phyloP scores from a whole-genome alignment of 2,329 filamentous ascomycete species.

The Fusarium continuum region DNA sequence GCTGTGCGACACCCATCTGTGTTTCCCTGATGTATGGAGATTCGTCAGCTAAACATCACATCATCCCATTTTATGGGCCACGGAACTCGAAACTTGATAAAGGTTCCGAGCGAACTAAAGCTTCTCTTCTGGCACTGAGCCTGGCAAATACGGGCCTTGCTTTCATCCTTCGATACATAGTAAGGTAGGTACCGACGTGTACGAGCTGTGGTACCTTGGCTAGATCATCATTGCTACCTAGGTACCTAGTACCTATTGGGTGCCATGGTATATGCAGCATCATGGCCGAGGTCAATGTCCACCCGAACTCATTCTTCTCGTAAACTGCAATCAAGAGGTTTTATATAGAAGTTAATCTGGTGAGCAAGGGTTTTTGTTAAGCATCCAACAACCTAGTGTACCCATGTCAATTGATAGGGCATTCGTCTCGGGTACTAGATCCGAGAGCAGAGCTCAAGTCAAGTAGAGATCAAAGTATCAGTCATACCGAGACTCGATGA shows the following conservation, averaged over 20 bases:
- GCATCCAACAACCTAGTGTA: too few relatives aligned
- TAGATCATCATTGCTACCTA: too few relatives aligned
- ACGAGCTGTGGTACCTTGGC: too few relatives aligned
- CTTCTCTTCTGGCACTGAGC: background rate
- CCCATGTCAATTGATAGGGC: background rate
- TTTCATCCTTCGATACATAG: too few relatives aligned
- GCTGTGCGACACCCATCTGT: constrained; percentile 1
- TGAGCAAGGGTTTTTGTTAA: too few relatives aligned
- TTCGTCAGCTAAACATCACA: constrained; percentile 13
- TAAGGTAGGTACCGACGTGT: too few relatives aligned
- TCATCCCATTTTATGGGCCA: constrained; percentile 19
- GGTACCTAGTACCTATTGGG: too few relatives aligned
- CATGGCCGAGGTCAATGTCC: too few relatives aligned
- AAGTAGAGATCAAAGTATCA: background rate
- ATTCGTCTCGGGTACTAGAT: background rate
- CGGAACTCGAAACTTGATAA: background rate
- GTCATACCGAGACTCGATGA: background rate
- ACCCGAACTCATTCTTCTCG: too few relatives aligned
- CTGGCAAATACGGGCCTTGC: background rate
- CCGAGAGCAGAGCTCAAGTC: background rate
- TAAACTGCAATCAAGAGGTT: too few relatives aligned
- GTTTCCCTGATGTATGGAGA: constrained; percentile 13
- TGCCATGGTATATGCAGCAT: too few relatives aligned
- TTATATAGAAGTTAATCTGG: too few relatives aligned
- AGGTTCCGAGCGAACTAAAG: background rate